Base-by-base conservation (phyloP, 73 alveolate species). In the Breviolum minutum region DNA sequence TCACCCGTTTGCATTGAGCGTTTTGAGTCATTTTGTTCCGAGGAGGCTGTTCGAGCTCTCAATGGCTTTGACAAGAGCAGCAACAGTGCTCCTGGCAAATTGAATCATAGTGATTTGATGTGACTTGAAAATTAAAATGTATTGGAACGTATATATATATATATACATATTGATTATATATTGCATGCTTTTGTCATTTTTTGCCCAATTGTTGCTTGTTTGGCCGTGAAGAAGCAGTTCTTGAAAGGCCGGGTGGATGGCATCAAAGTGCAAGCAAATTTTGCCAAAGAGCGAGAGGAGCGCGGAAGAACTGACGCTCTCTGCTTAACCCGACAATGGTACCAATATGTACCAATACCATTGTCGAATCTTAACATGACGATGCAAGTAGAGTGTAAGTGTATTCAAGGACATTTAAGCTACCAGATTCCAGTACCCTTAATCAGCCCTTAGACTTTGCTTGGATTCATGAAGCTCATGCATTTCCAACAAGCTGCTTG, bases 251-350 rank as follows among this genome's bases (percentile, higher is more conserved):
- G 96, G 29, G 48, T 90, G 74, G 96, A 90, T 64, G 96, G 96
- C 61, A 62, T 66, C 27, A 73, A 80, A 61, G 96, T 90, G 20
- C 84, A 73, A 27, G 96, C 87, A 30, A 90, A 71, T 87, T 90
- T 90, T n/a, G 96, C 96, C 69, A 90, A 90, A 90, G 96, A 90
- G 87, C 96, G 96, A 60, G 96, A 90, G 96, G 96, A 89, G 63
- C 94, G 22, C 54, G 27, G n/a, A 63, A 30, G 94, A 60, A 19
- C 40, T 61, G 94, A n/a, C 60, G 54, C 5, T 40, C 3, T 40
- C 54, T 40, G 54, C 54, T 40, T 40, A 40, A 40, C 3, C 54
- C 54, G 54, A 40, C 54, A 2, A 40, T 40, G 54, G n/a, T n/a
- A n/a, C n/a, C n/a, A n/a, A n/a, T n/a, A n/a, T n/a, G n/a, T n/a